Evolutionary conservation across 805 yeast genomes (phyloP), one percentile per base, ranked within the genome.

Genomic region (Barnettozyma salicaria): DNA sequence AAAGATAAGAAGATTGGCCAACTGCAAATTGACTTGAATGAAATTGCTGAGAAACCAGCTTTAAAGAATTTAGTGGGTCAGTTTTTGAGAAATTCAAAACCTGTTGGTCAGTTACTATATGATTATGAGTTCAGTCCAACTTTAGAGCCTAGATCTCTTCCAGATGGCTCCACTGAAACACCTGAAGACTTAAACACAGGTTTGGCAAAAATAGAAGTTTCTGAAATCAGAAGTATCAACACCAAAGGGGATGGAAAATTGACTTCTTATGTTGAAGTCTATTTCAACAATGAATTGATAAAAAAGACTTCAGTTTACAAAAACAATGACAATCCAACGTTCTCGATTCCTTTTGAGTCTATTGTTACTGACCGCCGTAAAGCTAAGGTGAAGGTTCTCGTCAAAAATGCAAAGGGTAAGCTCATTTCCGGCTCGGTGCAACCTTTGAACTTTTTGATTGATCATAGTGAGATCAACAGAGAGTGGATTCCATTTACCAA

Each of bases 131-230:
- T 72, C 65, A 78, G 78, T 70, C 92, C 95, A 27, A 80, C 92
- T 11, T 63, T 87, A 43, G 64, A 64, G 41, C 55, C 63, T 68
- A 75, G 61, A 68, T 76, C 40, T 59, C 67, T 48, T 64, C 74
- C 85, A 4, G 96, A 87, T 59, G 96, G 96, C 34, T 80, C 89
- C 3, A 68, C 73, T 37, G 80, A 78, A 47, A 87, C 94, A 32
- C 84, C 94, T 31, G 96, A 96, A 30, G 96, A 87, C 47, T 74
- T 86, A 57, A 90, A 90, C 63, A 87, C 97, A 12, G 99, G 99
- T 70, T 79, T 94, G 50, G 76, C 81, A 16, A 71, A 78, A 51
- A 63, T 90, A 48, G 81, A 78, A 42, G 60, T 85, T 32, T 55
- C 65, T 21, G 83, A 77, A 48, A 80, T 83, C 19, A 76, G 86